These are phyloP conservation scores for Middelhovenomyces tepae DNA, from an alignment of 805 yeast species.

Conservation along the genomic window DNA sequence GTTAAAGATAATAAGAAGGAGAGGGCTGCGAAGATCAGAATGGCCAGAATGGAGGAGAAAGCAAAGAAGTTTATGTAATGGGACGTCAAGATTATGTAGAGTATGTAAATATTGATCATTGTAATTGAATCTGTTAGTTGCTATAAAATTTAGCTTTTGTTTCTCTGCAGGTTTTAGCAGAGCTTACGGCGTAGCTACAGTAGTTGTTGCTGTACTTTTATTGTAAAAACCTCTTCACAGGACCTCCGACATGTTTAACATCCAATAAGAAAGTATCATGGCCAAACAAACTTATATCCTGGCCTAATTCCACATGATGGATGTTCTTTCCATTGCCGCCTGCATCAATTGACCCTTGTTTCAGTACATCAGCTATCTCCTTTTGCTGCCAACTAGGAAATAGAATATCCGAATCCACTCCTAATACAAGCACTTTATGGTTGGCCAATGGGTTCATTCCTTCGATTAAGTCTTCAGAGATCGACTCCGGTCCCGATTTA, in stretches of 20 bases:
- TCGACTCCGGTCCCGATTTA: constrained; percentile 44
- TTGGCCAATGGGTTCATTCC: constrained; percentile 60
- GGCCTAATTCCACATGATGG: constrained; percentile 64
- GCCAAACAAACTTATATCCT: constrained; percentile 72
- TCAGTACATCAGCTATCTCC: constrained; percentile 60
- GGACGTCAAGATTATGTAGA: too few relatives aligned
- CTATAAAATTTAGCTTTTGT: too few relatives aligned
- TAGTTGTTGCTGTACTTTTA: not conserved
- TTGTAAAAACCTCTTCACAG: constrained; percentile 56
- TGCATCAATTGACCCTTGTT: constrained; percentile 25
- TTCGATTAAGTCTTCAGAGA: constrained; percentile 47
- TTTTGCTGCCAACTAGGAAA: constrained; percentile 94
- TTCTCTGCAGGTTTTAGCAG: too few relatives aligned
- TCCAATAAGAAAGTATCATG: constrained; percentile 86
- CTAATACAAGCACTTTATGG: constrained; percentile 66
- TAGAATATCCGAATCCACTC: constrained; percentile 86
- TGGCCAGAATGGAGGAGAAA: constrained; percentile 14
- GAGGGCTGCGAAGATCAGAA: constrained; percentile 12
- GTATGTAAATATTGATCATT: too few relatives aligned
- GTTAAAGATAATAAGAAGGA: constrained; percentile 18
- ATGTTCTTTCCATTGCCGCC: constrained; percentile 35
- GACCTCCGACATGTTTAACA: constrained; percentile 69
- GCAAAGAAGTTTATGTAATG: constrained; percentile 16
- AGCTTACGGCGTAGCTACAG: too few relatives aligned
- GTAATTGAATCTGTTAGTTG: too few relatives aligned